Evolutionary conservation across 306 rosid species (phyloP).

Genomic region (Sicyos baderoa): DNA sequence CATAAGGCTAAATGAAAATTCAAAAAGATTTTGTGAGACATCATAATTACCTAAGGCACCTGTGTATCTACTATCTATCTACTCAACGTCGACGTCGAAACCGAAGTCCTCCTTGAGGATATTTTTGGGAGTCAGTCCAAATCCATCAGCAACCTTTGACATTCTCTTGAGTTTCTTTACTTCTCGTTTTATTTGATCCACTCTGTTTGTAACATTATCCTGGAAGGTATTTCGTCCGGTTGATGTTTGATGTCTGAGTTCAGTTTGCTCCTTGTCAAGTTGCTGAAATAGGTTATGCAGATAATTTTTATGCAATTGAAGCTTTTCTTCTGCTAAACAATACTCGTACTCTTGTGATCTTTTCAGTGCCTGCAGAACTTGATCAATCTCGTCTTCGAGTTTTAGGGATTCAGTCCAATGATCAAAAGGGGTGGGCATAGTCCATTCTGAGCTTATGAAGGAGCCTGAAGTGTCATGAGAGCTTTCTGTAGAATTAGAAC

Average conservation of each 20-base stretch:
- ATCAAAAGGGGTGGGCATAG: constrained; percentile 24
- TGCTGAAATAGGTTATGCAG: constrained; percentile 50
- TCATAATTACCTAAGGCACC: neutral
- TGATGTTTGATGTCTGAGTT: constrained; percentile 32
- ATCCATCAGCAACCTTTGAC: constrained; percentile 55
- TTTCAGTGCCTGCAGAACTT: constrained; percentile 41
- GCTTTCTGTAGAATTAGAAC: constrained; percentile 29
- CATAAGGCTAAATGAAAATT: neutral
- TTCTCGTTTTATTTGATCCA: constrained; percentile 52
- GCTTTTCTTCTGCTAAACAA: constrained; percentile 49
- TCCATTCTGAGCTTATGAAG: constrained; percentile 20
- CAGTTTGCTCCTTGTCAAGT: constrained; percentile 44
- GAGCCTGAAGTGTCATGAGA: constrained; percentile 24
- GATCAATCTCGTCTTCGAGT: constrained; percentile 46
- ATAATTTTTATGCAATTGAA: constrained; percentile 42
- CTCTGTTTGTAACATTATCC: constrained; percentile 36
- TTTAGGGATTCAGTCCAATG: constrained; percentile 26
- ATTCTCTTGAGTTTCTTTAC: constrained; percentile 40
- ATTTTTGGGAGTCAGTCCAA: constrained; percentile 40
- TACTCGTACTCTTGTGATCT: constrained; percentile 61
- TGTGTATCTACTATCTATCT: neutral
- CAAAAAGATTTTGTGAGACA: no score
- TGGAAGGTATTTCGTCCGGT: constrained; percentile 27
- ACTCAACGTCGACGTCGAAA: constrained; percentile 23
- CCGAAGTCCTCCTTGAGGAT: constrained; percentile 48